Evolutionary conservation across 2,329 filamentous ascomycete species (phyloP).

Genomic region (Ceratocystis alfenasii): DNA sequence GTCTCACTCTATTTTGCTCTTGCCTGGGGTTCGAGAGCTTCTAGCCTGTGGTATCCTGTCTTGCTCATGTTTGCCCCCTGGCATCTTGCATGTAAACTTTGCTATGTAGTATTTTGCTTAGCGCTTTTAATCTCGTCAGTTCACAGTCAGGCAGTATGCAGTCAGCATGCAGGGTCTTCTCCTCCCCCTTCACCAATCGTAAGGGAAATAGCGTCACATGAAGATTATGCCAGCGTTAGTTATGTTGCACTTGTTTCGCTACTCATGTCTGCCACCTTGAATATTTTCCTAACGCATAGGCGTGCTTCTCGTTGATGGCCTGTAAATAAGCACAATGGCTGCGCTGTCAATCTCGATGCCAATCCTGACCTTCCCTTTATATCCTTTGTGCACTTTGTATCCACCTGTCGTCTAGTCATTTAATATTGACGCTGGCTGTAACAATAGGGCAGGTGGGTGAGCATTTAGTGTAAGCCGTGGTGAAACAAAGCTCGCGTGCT

Average conservation of each 20-base stretch:
- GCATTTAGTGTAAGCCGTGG: neutral
- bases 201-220: neutral
- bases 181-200: neutral
- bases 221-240: neutral
- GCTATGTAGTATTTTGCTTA: neutral
- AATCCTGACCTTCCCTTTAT: neutral
- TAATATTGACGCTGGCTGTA: neutral
- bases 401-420: neutral
- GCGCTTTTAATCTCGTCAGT: neutral
- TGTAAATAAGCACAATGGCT: neutral
- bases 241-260: neutral
- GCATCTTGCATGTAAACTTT: neutral
- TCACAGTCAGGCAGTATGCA: neutral
- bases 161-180: slow-evolving; percentile 2
- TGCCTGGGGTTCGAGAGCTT: neutral
- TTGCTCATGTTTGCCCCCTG: neutral
- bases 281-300: neutral
- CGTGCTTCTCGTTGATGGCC: neutral
- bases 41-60: neutral
- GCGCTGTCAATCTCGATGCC: neutral
- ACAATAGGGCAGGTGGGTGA: neutral
- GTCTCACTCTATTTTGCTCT: neutral
- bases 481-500: neutral
- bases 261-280: neutral
- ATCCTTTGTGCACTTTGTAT: neutral